Conservation (phyloP, 352 stramenopile species). For the Bremia lactucae region DNA sequence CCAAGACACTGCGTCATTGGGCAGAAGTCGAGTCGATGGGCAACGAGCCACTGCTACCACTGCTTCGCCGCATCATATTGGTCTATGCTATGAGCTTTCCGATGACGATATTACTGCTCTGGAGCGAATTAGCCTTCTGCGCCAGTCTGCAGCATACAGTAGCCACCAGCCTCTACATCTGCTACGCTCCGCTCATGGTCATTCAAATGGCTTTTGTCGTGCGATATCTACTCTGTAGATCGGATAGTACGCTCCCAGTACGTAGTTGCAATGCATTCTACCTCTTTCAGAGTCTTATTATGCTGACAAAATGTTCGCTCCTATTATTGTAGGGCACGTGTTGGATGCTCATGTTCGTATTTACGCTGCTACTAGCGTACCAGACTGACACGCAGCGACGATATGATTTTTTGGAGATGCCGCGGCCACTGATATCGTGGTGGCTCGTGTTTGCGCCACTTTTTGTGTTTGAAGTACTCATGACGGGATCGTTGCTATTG, state of each 20-base stretch:
- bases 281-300: too few species aligned
- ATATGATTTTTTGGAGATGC: conserved; percentile 10
- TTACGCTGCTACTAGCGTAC: conserved; percentile 68
- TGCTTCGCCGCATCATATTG: conserved; percentile 62
- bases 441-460: conserved; percentile 56
- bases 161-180: conserved; percentile 64
- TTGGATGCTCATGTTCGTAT: conserved; percentile 72
- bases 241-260: conserved; percentile 66
- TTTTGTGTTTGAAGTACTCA: conserved; percentile 54
- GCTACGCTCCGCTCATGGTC: conserved; percentile 66
- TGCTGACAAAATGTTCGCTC: too few species aligned
- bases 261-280: conserved; percentile 3
- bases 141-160: conserved; percentile 43
- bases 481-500: conserved; percentile 37
- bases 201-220: conserved; percentile 77
- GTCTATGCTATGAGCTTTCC: conserved; percentile 68
- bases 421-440: conserved; percentile 49
- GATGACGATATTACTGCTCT: conserved; percentile 59
- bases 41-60: conserved; percentile 68
- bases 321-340: conserved; percentile 42
- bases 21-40: conserved; percentile 72
- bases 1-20: conserved; percentile 58
- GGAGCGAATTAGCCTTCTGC: conserved; percentile 77
- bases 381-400: conserved; percentile 52
- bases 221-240: conserved; percentile 69